A percentile compares a stretch with the other conserved stretches of the same genome.
phyloP scores from a whole-genome alignment of 164 flowering plant genomes.

The Taxillus chinensis region DNA sequence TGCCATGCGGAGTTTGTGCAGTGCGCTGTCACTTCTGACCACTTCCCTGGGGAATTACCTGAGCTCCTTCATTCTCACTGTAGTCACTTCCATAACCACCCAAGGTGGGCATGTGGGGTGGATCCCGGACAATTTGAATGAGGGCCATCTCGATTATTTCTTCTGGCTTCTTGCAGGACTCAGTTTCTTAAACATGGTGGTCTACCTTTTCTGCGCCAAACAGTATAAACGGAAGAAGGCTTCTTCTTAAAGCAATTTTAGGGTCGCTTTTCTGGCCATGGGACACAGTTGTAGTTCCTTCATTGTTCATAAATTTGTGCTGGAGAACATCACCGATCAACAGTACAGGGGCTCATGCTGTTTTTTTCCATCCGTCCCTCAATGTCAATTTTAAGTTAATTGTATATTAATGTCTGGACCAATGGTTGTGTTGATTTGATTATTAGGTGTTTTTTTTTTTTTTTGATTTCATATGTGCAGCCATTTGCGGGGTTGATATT shows the following conservation, averaged over 20 bases:
- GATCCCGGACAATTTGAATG: constrained; percentile 62
- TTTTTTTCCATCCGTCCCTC: too few relatives aligned
- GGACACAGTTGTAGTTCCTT: too few relatives aligned
- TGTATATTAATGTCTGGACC: too few relatives aligned
- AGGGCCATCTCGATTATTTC: constrained; percentile 67
- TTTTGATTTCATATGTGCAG: too few relatives aligned
- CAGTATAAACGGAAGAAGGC: constrained; percentile 44
- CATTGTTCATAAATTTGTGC: too few relatives aligned
- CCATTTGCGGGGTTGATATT: too few relatives aligned
- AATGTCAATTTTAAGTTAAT: too few relatives aligned
- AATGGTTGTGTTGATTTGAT: too few relatives aligned
- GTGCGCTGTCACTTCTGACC: constrained; percentile 50
- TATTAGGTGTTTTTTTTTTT: too few relatives aligned
- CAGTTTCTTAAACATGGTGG: constrained; percentile 42
- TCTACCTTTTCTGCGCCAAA: constrained; percentile 39
- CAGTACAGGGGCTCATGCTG: too few relatives aligned
- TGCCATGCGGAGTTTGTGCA: constrained; percentile 69
- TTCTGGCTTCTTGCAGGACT: constrained; percentile 69
- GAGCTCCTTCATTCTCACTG: constrained; percentile 51
- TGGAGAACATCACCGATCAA: too few relatives aligned
- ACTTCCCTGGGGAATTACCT: constrained; percentile 54
- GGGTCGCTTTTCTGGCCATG: too few relatives aligned
- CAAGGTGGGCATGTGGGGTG: constrained; percentile 46
- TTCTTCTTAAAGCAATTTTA: constrained; percentile 7
- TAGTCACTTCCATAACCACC: constrained; percentile 46